Base-by-base conservation (phyloP, 2,329 filamentous ascomycete genomes). In the Cladophialophora immunda region DNA sequence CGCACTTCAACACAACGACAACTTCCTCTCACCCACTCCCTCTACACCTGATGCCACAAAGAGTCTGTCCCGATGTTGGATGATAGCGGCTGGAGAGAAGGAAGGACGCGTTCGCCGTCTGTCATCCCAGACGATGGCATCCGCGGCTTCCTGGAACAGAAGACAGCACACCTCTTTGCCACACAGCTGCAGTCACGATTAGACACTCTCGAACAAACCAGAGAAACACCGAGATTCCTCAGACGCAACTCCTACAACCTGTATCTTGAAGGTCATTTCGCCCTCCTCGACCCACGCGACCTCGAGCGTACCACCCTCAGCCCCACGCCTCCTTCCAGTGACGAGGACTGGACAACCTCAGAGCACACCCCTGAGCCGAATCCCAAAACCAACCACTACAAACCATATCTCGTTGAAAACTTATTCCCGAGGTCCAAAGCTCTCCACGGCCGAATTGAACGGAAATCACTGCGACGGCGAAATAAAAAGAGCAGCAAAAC, bases 291-390 rank as follows among this genome's bases (percentile, higher is more conserved):
- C 47, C 62, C 62, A 36, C 62, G 62, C 56, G 62, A 64, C 17
- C 62, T 64, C n/a, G 34, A 64, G 36, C 62, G 62, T n/a, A 64
- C 62, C 55, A 58, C 62, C 22, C 54, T 64, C 25, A 64, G 62
- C 55, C 62, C 62, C 41, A 64, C 62, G 27, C 62, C 62, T 64
- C 62, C 62, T 11, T 58, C 55, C 62, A 59, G 29, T 34, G 56
- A 59, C 56, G 58, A 61, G n/a, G 62, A 58, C 15, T 58, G 55
- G 62, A 64, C 47, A 45, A 64, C 55, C n/a, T 41, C 56, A 30
- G 62, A 54, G n/a, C 55, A 45, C 45, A 64, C 62, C 11, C 56
- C 56, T n/a, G 62, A 64, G 30, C 56, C 54, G 7, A 41, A 30
- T 54, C 25, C 38, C 62, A 29, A 64, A 4, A 52, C 22, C 36